phyloP scores from a whole-genome alignment of 805 yeast species.

The Lachancea fermentati region DNA sequence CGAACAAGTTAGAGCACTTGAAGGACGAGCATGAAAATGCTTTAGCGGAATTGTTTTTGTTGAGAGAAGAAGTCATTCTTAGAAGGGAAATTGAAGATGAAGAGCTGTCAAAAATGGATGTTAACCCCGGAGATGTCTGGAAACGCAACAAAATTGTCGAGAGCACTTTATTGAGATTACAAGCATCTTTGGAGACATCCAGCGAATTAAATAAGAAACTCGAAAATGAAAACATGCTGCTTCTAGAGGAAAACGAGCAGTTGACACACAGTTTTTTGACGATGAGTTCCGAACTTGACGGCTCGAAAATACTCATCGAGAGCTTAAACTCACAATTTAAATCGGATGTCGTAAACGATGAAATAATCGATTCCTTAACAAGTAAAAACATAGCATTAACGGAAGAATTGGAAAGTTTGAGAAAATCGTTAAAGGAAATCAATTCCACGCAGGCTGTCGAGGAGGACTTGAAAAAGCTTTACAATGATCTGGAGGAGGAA shows the following conservation, averaged over 20 bases:
- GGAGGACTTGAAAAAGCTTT: constrained; percentile 45
- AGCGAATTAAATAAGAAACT: constrained; percentile 26
- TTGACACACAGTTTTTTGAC: constrained; percentile 5
- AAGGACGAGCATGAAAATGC: constrained; percentile 31
- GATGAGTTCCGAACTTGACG: constrained; percentile 9
- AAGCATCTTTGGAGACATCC: background rate
- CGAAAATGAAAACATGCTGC: constrained; percentile 23
- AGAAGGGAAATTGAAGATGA: constrained; percentile 14
- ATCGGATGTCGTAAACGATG: constrained; percentile 27
- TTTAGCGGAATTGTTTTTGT: constrained; percentile 28
- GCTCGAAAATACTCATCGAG: constrained; percentile 15
- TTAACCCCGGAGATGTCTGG: constrained; percentile 9
- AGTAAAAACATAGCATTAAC: constrained; percentile 34
- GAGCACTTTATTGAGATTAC: constrained; percentile 33
- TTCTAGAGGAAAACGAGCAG: constrained; percentile 21
- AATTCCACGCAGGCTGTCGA: constrained; percentile 4
- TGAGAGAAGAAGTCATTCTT: constrained; percentile 30
- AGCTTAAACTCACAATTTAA: constrained; percentile 29
- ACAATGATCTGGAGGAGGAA: constrained; percentile 43
- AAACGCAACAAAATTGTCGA: constrained; percentile 38
- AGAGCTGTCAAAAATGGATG: constrained; percentile 3
- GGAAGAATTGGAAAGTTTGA: constrained; percentile 32
- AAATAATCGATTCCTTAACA: constrained; percentile 34
- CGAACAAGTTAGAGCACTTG: constrained; percentile 25
- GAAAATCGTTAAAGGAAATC: constrained; percentile 29